phyloP scores from a whole-genome alignment of 2,329 filamentous ascomycete species.

The Chaetomium olivaceum region DNA sequence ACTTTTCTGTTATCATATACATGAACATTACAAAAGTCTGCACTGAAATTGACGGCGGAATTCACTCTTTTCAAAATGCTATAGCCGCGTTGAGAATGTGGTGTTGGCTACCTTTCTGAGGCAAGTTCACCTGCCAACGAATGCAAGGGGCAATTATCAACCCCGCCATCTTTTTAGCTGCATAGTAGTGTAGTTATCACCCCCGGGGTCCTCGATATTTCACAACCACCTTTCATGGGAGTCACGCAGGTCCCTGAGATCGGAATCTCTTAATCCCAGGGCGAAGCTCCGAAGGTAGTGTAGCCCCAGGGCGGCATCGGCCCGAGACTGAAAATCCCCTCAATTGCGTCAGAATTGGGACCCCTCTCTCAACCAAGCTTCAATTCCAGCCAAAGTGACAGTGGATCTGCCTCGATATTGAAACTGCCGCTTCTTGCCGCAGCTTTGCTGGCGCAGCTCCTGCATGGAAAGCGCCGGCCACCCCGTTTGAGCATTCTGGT shows the following conservation, averaged over 20 bases:
- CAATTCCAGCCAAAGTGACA: neutral
- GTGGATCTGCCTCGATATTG: neutral
- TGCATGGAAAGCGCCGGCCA: neutral
- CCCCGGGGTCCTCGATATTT: neutral
- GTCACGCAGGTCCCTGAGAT: neutral
- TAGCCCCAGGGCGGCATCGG: conserved; percentile 5
- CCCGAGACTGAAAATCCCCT: neutral
- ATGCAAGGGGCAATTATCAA: neutral
- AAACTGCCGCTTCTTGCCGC: conserved; percentile 1
- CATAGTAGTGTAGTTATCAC: too few relatives aligned
- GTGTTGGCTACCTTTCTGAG: too few relatives aligned
- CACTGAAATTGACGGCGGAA: too few relatives aligned
- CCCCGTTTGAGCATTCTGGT: conserved; percentile 8
- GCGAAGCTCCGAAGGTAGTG: neutral
- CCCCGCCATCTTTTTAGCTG: neutral
- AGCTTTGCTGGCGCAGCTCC: neutral
- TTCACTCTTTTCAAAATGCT: too few relatives aligned
- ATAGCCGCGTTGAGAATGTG: too few relatives aligned
- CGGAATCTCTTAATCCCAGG: neutral
- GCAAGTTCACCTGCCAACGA: too few relatives aligned
- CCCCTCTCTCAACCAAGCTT: neutral
- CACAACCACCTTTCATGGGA: neutral
- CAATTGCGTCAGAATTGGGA: conserved; percentile 12
- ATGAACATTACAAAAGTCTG: too few relatives aligned
- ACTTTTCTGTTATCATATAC: too few relatives aligned